phyloP scores from a whole-genome alignment of 192 early-diverging fungal genomes.

The Phlyctochytrium bullatum region DNA sequence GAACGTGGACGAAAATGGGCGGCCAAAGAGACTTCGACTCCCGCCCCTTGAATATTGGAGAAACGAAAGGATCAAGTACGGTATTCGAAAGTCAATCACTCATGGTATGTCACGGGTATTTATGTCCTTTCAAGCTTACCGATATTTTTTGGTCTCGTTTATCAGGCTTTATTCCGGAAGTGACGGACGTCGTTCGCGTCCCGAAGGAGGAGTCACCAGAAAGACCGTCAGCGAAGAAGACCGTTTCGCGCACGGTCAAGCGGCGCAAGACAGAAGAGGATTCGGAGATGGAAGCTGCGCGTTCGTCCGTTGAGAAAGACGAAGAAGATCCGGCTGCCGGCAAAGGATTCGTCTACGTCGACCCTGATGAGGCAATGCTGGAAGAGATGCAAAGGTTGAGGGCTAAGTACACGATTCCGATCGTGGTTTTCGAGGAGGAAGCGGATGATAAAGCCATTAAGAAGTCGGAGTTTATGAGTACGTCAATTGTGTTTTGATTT shows the following conservation, averaged over 20 bases:
- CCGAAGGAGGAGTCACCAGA: neutral
- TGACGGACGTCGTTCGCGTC: neutral
- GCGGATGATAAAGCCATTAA: too few relatives aligned
- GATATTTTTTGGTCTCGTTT: neutral
- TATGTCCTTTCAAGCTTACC: neutral
- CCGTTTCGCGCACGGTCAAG: neutral
- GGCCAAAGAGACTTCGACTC: neutral
- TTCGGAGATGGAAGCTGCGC: too few relatives aligned
- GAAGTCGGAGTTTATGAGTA: neutral
- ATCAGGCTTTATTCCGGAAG: neutral
- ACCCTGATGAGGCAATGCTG: neutral
- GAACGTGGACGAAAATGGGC: neutral
- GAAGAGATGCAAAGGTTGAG: neutral
- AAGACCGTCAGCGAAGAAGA: too few relatives aligned
- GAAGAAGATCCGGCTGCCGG: neutral
- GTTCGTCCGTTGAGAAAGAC: too few relatives aligned
- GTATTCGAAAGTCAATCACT: neutral
- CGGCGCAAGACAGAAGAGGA: neutral
- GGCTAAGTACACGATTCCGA: neutral
- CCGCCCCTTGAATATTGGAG: constrained; percentile 3
- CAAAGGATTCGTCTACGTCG: neutral
- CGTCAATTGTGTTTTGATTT: neutral
- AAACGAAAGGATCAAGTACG: constrained; percentile 1
- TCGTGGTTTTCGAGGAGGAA: neutral
- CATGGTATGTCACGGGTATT: neutral